Evolutionary conservation across 371 early-diverging fungal genomes (phyloP).

Genomic region (Saksenaea vasiformis): DNA sequence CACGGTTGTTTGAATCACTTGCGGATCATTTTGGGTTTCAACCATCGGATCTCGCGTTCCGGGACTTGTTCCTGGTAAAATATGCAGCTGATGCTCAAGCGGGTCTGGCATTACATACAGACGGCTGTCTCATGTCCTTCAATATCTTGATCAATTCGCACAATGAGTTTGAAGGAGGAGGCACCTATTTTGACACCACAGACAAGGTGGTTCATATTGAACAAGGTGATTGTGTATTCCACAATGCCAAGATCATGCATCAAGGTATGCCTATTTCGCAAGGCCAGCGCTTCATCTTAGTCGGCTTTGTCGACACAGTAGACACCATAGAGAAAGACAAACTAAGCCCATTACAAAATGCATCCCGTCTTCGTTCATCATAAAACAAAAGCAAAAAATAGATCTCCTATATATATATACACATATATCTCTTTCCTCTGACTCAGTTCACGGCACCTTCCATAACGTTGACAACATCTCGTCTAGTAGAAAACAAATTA

Average conservation of each 20-base stretch:
- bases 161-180: constrained; percentile 64
- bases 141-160: constrained; percentile 54
- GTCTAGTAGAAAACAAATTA: no score
- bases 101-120: constrained; percentile 52
- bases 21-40: constrained; percentile 37
- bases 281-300: constrained; percentile 52
- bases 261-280: constrained; percentile 47
- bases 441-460: neutral
- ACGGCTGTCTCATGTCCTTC: constrained; percentile 62
- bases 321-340: constrained; percentile 43
- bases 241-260: constrained; percentile 54
- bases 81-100: constrained; percentile 50
- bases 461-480: no score
- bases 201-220: constrained; percentile 25
- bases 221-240: constrained; percentile 57
- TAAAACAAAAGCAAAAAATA: neutral
- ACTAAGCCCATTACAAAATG: neutral
- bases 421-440: neutral
- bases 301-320: constrained; percentile 61
- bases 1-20: constrained; percentile 26
- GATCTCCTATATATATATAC: neutral
- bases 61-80: constrained; percentile 61
- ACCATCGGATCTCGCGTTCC: constrained; percentile 43
- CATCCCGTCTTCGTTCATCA: neutral
- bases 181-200: constrained; percentile 50